These are phyloP conservation scores for Pythium periplocum DNA, from an alignment of 352 stramenopile species.

Conservation along the genomic window DNA sequence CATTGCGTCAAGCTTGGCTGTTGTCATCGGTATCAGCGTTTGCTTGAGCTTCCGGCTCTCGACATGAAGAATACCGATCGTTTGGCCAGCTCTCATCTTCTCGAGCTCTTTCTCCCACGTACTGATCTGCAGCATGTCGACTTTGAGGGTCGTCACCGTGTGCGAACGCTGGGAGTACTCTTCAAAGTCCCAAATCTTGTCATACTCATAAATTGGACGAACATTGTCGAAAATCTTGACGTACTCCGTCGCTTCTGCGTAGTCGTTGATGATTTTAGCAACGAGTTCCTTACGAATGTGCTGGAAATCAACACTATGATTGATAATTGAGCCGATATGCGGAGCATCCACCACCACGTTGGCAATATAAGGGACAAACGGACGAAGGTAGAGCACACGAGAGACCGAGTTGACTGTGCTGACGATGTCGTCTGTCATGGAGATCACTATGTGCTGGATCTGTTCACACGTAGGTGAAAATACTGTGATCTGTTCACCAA, in stretches of 20 bases:
- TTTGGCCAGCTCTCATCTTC: conserved; percentile 90
- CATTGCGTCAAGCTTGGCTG: conserved; percentile 89
- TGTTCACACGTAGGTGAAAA: conserved; percentile 88
- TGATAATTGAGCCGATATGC: conserved; percentile 76
- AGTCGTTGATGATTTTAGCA: conserved; percentile 85
- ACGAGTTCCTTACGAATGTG: conserved; percentile 74
- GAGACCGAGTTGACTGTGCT: conserved; percentile 85
- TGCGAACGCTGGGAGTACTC: conserved; percentile 76
- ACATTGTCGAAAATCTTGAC: conserved; percentile 91
- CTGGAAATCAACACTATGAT: conserved; percentile 60
- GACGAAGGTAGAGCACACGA: conserved; percentile 83
- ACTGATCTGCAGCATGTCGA: conserved; percentile 88
- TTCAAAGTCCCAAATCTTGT: conserved; percentile 89
- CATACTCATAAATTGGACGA: conserved; percentile 89
- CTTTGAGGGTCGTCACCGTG: conserved; percentile 82
- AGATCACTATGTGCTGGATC: conserved; percentile 85
- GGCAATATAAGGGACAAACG: conserved; percentile 78
- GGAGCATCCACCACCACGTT: conserved; percentile 65
- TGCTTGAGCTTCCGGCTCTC: conserved; percentile 93
- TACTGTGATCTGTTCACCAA: conserved; percentile 68
- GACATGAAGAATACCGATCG: conserved; percentile 90
- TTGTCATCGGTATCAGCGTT: conserved; percentile 89
- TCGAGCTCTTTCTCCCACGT: conserved; percentile 93
- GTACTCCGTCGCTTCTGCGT: conserved; percentile 84
- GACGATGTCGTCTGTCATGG: conserved; percentile 88